A percentile compares a stretch with the other conserved stretches of the same genome.
Evolutionary conservation across 2,329 filamentous ascomycete species (phyloP).

Genomic region (Periconia macrospinosa): DNA sequence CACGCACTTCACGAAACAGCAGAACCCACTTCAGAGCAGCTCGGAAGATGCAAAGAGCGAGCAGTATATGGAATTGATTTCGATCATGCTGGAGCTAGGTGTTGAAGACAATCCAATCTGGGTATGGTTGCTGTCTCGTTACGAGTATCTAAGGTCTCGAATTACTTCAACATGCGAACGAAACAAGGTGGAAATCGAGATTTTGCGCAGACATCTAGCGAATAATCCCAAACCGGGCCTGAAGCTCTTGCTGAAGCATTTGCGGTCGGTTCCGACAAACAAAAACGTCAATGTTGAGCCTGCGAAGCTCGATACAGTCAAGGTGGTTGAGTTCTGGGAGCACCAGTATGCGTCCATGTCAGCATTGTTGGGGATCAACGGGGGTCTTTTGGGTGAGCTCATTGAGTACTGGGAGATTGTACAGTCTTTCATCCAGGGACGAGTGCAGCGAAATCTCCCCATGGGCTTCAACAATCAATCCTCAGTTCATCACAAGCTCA

Average conservation of each 20-base stretch:
- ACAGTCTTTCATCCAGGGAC: conserved; percentile 86
- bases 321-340: conserved; percentile 91
- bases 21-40: conserved; percentile 29
- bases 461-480: conserved; percentile 81
- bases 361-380: conserved; percentile 70
- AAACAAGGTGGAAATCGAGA: conserved; percentile 89
- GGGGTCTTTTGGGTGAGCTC: conserved; percentile 84
- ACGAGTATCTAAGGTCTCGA: conserved; percentile 84
- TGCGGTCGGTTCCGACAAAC: conserved; percentile 73
- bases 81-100: conserved; percentile 85
- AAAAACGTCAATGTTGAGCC: conserved; percentile 57
- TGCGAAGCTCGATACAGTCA: conserved; percentile 70
- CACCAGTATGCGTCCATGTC: conserved; percentile 76
- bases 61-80: conserved; percentile 91
- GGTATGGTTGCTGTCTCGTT: conserved; percentile 90
- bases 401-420: conserved; percentile 93
- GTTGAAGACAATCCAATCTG: conserved; percentile 96
- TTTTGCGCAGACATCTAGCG: conserved; percentile 79
- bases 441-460: conserved; percentile 77
- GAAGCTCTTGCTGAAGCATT: conserved; percentile 70
- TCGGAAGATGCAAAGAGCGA: conserved; percentile 61
- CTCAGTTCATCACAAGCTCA: conserved; percentile 76
- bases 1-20: conserved; percentile 59
- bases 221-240: conserved; percentile 71
- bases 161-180: conserved; percentile 80